Conservation (phyloP, 2,329 filamentous ascomycete species). For the Phyllosticta citriasiana region DNA sequence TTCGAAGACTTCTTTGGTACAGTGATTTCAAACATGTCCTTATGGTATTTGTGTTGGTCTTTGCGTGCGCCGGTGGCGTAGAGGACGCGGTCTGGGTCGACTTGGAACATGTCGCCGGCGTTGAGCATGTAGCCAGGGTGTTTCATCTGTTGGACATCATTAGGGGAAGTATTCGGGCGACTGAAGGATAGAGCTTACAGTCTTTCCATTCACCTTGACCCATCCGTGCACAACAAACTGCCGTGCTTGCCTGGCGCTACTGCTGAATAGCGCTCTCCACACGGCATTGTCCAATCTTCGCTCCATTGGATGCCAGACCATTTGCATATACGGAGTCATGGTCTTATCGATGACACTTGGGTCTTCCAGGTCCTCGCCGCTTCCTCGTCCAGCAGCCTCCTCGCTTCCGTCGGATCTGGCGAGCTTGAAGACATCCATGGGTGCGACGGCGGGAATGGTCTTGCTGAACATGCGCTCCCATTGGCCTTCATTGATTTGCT, state of each 20-base stretch:
- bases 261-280: constrained; percentile 87
- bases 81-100: constrained; percentile 80
- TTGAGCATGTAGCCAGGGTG: constrained; percentile 91
- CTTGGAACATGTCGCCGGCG: constrained; percentile 96
- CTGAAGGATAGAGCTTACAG: constrained; percentile 45
- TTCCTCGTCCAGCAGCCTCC: constrained; percentile 73
- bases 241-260: constrained; percentile 81
- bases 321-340: constrained; percentile 84
- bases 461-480: constrained; percentile 91
- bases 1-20: constrained; percentile 15
- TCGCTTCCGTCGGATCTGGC: constrained; percentile 73
- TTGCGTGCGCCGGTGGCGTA: constrained; percentile 75
- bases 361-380: constrained; percentile 43
- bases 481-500: constrained; percentile 83
- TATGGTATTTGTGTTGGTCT: constrained; percentile 19
- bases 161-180: not conserved
- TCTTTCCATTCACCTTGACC: constrained; percentile 93
- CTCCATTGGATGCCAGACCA: constrained; percentile 89
- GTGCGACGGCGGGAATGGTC: constrained; percentile 69
- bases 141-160: constrained; percentile 54
- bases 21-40: not conserved
- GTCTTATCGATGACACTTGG: constrained; percentile 13
- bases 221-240: constrained; percentile 90
- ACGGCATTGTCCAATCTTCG: constrained; percentile 88
- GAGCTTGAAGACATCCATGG: constrained; percentile 74